Evolutionary conservation across 257 asterid genomes (phyloP).

Genomic region (Solanum piurae): DNA sequence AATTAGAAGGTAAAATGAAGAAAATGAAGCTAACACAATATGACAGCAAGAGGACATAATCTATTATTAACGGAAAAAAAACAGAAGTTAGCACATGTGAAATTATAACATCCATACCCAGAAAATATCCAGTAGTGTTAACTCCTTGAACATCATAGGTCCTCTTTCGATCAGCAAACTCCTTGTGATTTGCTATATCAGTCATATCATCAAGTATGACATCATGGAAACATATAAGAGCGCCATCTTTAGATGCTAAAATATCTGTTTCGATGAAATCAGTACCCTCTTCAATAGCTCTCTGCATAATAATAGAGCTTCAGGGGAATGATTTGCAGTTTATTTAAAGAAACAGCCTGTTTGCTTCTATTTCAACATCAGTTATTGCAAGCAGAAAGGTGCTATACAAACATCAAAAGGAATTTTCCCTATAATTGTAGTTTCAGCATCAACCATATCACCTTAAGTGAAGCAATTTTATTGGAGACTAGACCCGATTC

Average conservation of each 20-base stretch:
- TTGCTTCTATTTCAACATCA: not conserved
- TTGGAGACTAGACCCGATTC: not conserved
- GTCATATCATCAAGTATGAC: conserved; percentile 60
- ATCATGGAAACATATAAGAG: conserved; percentile 80
- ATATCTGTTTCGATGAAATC: conserved; percentile 94
- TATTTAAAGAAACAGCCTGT: not conserved
- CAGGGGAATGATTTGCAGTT: not conserved
- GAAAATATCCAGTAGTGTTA: conserved; percentile 57
- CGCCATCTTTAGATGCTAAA: conserved; percentile 80
- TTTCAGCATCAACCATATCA: not conserved
- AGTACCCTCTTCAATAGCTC: conserved; percentile 95
- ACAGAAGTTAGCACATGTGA: not conserved
- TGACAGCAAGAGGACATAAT: not conserved
- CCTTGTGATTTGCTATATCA: conserved; percentile 57
- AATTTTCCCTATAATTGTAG: not conserved
- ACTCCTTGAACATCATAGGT: conserved; percentile 73
- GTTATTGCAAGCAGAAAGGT: not conserved
- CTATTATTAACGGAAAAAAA: not conserved
- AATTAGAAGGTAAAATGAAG: not conserved
- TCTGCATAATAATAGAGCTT: conserved; percentile 37
- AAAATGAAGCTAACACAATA: not conserved
- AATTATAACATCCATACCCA: conserved; percentile 30
- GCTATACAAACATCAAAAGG: not conserved
- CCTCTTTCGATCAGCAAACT: conserved; percentile 52
- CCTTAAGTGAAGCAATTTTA: not conserved